Base-by-base conservation (phyloP, 108 stramenopile genomes). In the Conticribra guillardii region DNA sequence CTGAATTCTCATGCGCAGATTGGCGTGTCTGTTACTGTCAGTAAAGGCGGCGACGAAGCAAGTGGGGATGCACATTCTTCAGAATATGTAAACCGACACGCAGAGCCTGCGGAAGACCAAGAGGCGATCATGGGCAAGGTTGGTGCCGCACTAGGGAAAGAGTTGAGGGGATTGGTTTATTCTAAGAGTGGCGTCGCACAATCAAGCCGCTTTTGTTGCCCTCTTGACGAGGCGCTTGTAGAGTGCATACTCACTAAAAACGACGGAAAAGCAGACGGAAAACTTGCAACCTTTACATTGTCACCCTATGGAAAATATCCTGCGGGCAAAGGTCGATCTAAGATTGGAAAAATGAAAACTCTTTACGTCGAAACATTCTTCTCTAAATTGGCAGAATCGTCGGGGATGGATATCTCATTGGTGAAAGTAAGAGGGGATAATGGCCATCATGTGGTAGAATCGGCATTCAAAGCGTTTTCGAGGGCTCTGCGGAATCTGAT, bases 1-100 rank as follows among this genome's bases (percentile, higher is more conserved):
- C 81, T 89, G 70, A 91, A 90, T 76, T 89, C 88, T 22, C 94
- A 95, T 66, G 94, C 90, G 9, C 94, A 92, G 82, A 77, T 95
- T 50, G 91, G 91, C 24, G 74, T 95, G 19, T 67, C 80, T 5
- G 54, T 91, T 18, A 73, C 72, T 9, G 85, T 89, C 29, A 30
- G 26, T 17, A 49, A 67, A 54, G 63, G 52, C 4, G 60, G 19
- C 44, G 47, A 53, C 30, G 54, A 46, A 17, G 22, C 45, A 17
- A 32, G 1, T 64, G n/a, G n/a, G n/a, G 56, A 59, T 49, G n/a
- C 47, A 41, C 55, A 52, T 50, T 51, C 60, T 27, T 18, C 21
- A 26, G 70, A 85, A 31, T n/a, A 55, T 28, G 51, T 31, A 7
- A 91, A 91, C 71, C 82, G 84, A 32, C 65, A 82, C 55, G 75